These are phyloP conservation scores for Fusarium sp. DNA, from an alignment of 2,329 filamentous ascomycete genomes.

Conservation along the genomic window DNA sequence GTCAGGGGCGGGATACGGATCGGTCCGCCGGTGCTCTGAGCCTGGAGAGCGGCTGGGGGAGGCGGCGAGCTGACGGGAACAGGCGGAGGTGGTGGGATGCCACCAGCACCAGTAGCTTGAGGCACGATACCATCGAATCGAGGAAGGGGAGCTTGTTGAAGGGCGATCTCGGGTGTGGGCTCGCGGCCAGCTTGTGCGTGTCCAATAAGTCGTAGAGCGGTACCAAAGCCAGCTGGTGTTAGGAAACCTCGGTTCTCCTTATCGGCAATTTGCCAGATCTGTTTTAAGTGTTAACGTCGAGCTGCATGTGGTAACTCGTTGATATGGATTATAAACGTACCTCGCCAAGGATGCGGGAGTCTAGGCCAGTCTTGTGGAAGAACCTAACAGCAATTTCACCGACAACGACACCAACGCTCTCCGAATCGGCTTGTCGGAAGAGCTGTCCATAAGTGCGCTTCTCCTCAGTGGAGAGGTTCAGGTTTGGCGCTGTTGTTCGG, in stretches of 20 bases:
- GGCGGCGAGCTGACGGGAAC: slow-evolving; percentile 53
- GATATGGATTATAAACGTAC: slow-evolving; percentile 59
- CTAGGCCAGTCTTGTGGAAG: slow-evolving; percentile 94
- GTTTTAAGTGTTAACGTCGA: slow-evolving; percentile 28
- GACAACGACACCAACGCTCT: slow-evolving; percentile 91
- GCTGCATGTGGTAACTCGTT: background rate
- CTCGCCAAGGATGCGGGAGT: slow-evolving; percentile 87
- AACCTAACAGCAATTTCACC: slow-evolving; percentile 97
- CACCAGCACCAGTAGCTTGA: slow-evolving; percentile 42
- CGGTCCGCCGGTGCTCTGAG: slow-evolving; percentile 72
- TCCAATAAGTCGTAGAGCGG: slow-evolving; percentile 92
- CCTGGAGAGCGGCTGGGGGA: slow-evolving; percentile 62
- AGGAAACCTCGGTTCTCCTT: slow-evolving; percentile 95
- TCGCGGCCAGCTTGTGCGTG: slow-evolving; percentile 91
- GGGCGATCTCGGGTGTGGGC: slow-evolving; percentile 82
- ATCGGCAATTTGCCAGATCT: slow-evolving; percentile 99
- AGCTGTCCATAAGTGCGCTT: slow-evolving; percentile 94
- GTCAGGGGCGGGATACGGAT: slow-evolving; percentile 90
- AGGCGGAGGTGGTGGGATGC: slow-evolving; percentile 58
- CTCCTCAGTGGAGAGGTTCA: slow-evolving; percentile 91
- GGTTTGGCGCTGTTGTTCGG: slow-evolving; percentile 67
- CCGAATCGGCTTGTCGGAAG: slow-evolving; percentile 91
- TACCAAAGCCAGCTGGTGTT: slow-evolving; percentile 90
- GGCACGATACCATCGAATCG: slow-evolving; percentile 83
- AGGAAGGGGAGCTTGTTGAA: slow-evolving; percentile 88